Conservation (phyloP, 352 stramenopile genomes). For the Globisporangium alternatum region DNA sequence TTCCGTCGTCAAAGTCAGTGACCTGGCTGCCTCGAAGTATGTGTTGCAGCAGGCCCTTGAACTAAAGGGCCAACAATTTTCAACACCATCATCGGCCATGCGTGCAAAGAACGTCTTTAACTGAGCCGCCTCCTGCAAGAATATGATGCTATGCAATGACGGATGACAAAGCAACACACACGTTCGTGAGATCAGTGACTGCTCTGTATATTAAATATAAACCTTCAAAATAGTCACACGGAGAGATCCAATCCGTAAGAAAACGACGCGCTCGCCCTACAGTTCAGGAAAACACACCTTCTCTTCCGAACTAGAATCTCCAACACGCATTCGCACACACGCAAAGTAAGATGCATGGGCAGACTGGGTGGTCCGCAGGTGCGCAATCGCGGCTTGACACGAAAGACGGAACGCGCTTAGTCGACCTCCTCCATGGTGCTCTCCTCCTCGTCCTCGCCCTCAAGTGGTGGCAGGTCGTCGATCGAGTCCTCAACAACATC, state of each 20-base stretch:
- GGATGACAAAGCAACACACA: neutral
- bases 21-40: too few species aligned
- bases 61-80: too few species aligned
- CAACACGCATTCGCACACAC: conserved; percentile 1
- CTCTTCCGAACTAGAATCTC: neutral
- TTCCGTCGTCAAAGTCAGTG: too few species aligned
- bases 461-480: conserved; percentile 96
- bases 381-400: conserved; percentile 3
- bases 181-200: conserved; percentile 9
- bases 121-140: too few species aligned
- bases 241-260: conserved; percentile 42
- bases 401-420: conserved; percentile 64
- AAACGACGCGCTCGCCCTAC: conserved; percentile 11
- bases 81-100: too few species aligned
- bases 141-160: neutral
- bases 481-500: conserved; percentile 93
- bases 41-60: too few species aligned
- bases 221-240: conserved; percentile 41
- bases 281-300: conserved; percentile 6
- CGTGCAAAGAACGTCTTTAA: too few species aligned
- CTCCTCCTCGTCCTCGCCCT: conserved; percentile 95
- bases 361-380: neutral
- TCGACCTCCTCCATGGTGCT: conserved; percentile 99
- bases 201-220: conserved; percentile 68
- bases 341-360: neutral